A percentile compares a stretch with the other conserved stretches of the same genome.
These are phyloP conservation scores for Solanum paucissectum DNA, from an alignment of 257 asterid species.

Conservation along the genomic window DNA sequence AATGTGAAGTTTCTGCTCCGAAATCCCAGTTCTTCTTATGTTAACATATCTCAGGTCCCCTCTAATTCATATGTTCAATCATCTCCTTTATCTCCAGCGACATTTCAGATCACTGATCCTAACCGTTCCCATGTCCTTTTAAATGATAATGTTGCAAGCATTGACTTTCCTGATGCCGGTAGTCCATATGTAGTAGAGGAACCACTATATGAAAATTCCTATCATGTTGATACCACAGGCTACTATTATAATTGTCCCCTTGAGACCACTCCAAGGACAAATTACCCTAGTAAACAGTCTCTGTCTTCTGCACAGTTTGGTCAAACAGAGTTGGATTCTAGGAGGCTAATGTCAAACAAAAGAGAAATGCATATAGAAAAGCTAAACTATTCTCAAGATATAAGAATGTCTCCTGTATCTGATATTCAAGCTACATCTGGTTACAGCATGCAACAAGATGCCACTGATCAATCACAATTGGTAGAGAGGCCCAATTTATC, in stretches of 20 bases:
- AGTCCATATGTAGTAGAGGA: slow-evolving; percentile 15
- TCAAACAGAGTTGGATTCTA: slow-evolving; percentile 15
- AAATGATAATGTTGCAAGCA: slow-evolving; percentile 15
- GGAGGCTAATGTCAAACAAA: slow-evolving; percentile 9
- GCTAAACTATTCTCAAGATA: slow-evolving; percentile 18
- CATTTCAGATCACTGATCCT: slow-evolving; percentile 20
- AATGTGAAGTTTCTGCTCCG: slow-evolving; percentile 16
- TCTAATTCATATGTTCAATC: slow-evolving; percentile 21
- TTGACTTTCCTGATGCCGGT: slow-evolving; percentile 12
- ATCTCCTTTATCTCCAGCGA: slow-evolving; percentile 23
- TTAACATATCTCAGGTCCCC: slow-evolving; percentile 19
- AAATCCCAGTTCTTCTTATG: slow-evolving; percentile 14
- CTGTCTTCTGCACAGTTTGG: slow-evolving; percentile 21
- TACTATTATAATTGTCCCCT: slow-evolving; percentile 18
- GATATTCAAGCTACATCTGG: slow-evolving; percentile 11
- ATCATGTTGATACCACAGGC: slow-evolving; percentile 21
- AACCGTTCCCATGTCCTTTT: slow-evolving; percentile 15
- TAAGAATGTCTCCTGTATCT: slow-evolving; percentile 7
- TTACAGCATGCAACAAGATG: slow-evolving; percentile 6
- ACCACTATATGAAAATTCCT: slow-evolving; percentile 15
- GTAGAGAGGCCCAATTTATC: slow-evolving; percentile 15
- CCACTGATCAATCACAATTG: slow-evolving; percentile 19
- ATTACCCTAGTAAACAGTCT: slow-evolving; percentile 22
- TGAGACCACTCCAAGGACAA: slow-evolving; percentile 10
- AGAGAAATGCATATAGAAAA: slow-evolving; percentile 21